These are phyloP conservation scores for Mucor saturninus DNA, from an alignment of 371 early-diverging fungal species.

Conservation along the genomic window DNA sequence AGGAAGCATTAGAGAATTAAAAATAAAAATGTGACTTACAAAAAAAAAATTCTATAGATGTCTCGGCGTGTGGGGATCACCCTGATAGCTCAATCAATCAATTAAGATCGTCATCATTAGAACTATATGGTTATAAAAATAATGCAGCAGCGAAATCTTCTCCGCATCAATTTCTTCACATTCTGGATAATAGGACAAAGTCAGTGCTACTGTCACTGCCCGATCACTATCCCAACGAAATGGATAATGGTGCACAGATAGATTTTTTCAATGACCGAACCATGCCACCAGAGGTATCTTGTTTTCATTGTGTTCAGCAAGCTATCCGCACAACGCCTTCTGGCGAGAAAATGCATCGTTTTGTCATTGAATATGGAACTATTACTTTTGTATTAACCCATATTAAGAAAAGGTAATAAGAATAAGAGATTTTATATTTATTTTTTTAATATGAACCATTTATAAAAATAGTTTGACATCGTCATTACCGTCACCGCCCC, in stretches of 20 bases:
- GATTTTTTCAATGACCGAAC: conserved; percentile 20
- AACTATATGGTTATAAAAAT: conserved; percentile 5
- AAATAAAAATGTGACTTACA: neutral
- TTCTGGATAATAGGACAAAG: conserved; percentile 39
- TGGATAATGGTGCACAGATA: conserved; percentile 7
- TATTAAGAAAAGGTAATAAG: conserved; percentile 5
- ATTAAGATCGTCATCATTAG: conserved; percentile 1
- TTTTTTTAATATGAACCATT: too few relatives aligned
- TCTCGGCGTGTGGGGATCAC: neutral
- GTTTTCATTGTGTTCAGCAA: conserved; percentile 34
- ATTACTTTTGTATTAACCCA: conserved; percentile 36
- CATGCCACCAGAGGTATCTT: conserved; percentile 28
- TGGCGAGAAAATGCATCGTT: conserved; percentile 15
- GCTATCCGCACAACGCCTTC: conserved; percentile 12
- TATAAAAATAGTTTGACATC: neutral
- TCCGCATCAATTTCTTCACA: conserved; percentile 33
- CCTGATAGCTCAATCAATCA: neutral
- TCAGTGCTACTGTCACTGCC: conserved; percentile 43
- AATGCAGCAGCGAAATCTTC: conserved; percentile 2
- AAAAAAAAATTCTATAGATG: neutral
- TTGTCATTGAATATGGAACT: conserved; percentile 44
- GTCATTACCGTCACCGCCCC: neutral
- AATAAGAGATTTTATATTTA: too few relatives aligned
- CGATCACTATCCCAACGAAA: conserved; percentile 27
- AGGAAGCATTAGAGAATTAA: neutral